phyloP scores from a whole-genome alignment of 1,139 yeast genomes.

The Blastobotrys illinoisensis region DNA sequence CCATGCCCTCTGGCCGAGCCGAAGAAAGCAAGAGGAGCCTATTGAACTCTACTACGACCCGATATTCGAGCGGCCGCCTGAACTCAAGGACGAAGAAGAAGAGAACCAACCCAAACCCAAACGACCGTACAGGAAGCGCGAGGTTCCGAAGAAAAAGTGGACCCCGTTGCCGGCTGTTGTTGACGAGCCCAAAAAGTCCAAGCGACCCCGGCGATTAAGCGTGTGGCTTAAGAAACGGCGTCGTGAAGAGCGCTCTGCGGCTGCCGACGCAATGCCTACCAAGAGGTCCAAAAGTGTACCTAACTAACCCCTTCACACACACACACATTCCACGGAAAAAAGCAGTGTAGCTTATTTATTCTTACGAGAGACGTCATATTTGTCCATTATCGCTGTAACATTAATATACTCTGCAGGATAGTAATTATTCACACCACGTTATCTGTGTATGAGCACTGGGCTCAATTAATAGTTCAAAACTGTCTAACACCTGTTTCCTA shows the following conservation, averaged over 20 bases:
- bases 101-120: conserved; percentile 1
- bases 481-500: too few relatives aligned
- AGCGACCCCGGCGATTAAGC: conserved; percentile 16
- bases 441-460: too few relatives aligned
- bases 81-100: conserved; percentile 6
- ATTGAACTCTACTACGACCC: conserved; percentile 19
- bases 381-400: background rate
- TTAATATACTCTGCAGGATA: too few relatives aligned
- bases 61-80: background rate
- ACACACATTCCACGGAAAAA: too few relatives aligned
- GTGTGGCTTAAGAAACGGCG: conserved; percentile 18
- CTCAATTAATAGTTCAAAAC: too few relatives aligned
- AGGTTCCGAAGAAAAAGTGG: background rate
- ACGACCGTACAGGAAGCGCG: conserved; percentile 7
- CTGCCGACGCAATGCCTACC: background rate
- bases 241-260: conserved; percentile 5
- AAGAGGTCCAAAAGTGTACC: background rate
- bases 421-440: too few relatives aligned
- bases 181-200: conserved; percentile 2
- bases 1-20: conserved; percentile 28
- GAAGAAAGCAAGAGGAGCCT: conserved; percentile 10
- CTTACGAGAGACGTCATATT: background rate
- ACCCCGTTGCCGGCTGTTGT: conserved; percentile 9
- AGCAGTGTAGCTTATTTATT: background rate
- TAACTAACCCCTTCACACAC: background rate